Evolutionary conservation across 768 basidiomycete genomes (phyloP), one percentile per base, ranked within the genome.

Genomic region (Leucogyrophana mollusca): DNA sequence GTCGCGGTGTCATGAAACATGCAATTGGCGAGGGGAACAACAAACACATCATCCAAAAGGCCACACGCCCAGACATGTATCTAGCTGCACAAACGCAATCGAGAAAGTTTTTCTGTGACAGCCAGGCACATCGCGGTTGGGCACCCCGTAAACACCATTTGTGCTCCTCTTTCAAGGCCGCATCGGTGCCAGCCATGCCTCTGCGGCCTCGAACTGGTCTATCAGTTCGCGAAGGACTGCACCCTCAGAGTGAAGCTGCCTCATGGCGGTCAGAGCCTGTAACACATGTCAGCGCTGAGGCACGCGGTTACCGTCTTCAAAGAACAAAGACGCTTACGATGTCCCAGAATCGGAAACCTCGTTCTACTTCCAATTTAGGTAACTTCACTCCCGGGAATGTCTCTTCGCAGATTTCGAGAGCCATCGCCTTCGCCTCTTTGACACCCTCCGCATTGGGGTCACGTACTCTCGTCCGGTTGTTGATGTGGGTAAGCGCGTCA

Each of bases 291-390:
- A 59, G 56, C 62, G 4, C 21, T 21, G n/a, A 40, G 24, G 20
- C 57, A 54, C 58, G 42, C 51, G 40, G 16, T 22, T 21, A 48
- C 36, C 16, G 40, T 37, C 18, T 13, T n/a, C 22, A 40, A 51
- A 22, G 40, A 45, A 47, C 43, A 48, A 41, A 50, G 38, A 35
- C 30, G 81, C 93, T 71, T 62, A 96, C 94, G 68, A 94, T 79
- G 64, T 97, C 93, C 95, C 95, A 99, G 76, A 98, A 99, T 59
- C 95, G 77, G 76, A 99, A 97, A 5, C 95, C 95, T 40, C 95
- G 73, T 68, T 96, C 93, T 48, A 99, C 88, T 75, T 98, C 95
- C 50, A 72, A 72, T 69, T 85, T 83, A 3, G 94, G 91, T 47
- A 60, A 66, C 74, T 94, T 95, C 56, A 99, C 90, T 17, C 90